A percentile compares a stretch with the other conserved stretches of the same genome.
These are phyloP conservation scores for Lactarius hengduanensis DNA, from an alignment of 768 basidiomycete genomes.

Conservation along the genomic window DNA sequence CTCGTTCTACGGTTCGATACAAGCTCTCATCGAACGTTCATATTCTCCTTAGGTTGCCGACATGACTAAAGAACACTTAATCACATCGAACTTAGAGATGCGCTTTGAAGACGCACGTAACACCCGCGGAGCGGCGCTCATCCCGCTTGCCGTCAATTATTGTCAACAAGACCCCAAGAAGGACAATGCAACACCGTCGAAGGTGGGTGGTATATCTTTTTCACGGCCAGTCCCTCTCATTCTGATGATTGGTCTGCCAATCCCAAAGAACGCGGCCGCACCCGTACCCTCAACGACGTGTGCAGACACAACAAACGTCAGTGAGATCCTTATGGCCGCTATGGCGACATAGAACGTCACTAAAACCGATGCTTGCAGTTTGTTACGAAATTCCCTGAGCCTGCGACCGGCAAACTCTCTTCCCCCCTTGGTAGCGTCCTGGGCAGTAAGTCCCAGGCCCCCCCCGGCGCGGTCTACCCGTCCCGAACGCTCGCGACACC, in stretches of 20 bases:
- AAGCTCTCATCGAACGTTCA: not conserved
- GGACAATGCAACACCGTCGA: not conserved
- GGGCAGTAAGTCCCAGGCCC: not conserved
- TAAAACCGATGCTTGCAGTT: conserved; percentile 11
- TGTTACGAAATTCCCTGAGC: conserved; percentile 1
- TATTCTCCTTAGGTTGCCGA: conserved; percentile 15
- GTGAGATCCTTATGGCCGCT: not conserved
- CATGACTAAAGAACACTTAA: conserved; percentile 14
- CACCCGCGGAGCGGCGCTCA: conserved; percentile 1
- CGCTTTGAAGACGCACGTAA: not conserved
- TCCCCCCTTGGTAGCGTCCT: not conserved
- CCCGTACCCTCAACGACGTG: conserved; percentile 5
- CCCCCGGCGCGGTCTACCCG: not conserved
- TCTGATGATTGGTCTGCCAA: conserved; percentile 5
- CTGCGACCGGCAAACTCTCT: not conserved
- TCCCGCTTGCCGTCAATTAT: not conserved
- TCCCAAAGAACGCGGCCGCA: not conserved
- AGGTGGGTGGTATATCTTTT: conserved; percentile 8
- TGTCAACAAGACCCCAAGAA: conserved; percentile 13
- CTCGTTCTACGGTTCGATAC: not conserved
- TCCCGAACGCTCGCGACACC: conserved; percentile 1
- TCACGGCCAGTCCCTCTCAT: not conserved
- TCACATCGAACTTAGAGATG: conserved; percentile 7
- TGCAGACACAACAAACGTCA: conserved; percentile 24
- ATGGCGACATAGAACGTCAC: not conserved